phyloP scores from a whole-genome alignment of 352 stramenopile genomes.

The Globisporangium irregulare region DNA sequence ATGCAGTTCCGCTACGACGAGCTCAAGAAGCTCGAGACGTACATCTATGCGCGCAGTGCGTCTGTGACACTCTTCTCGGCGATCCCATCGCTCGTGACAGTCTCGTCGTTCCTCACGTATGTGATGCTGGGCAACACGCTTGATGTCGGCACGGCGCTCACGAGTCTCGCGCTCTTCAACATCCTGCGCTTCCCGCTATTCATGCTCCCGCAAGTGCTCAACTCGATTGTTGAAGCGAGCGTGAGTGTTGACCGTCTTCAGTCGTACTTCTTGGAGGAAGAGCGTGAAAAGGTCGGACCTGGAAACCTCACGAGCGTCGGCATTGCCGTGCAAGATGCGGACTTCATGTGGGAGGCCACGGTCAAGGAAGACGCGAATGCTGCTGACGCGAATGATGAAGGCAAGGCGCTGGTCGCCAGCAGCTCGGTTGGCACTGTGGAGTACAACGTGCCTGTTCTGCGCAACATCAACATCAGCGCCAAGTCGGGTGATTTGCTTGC shows the following conservation, averaged over 20 bases:
- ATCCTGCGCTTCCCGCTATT: constrained; percentile 97
- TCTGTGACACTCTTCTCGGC: constrained; percentile 57
- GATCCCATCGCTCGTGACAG: constrained; percentile 46
- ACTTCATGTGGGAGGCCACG: constrained; percentile 67
- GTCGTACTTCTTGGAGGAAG: constrained; percentile 54
- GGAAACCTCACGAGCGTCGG: constrained; percentile 68
- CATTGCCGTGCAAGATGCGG: constrained; percentile 36
- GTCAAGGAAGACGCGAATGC: constrained; percentile 8
- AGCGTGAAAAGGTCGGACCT: constrained; percentile 60
- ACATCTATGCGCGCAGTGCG: constrained; percentile 35
- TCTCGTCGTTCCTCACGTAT: constrained; percentile 51
- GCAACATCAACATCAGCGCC: constrained; percentile 67
- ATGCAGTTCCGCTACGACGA: constrained; percentile 69
- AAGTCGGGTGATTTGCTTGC: constrained; percentile 73
- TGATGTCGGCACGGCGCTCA: constrained; percentile 49
- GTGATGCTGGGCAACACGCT: constrained; percentile 55
- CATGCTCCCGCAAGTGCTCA: constrained; percentile 95
- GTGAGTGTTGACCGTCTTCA: constrained; percentile 62
- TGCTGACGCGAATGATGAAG: constrained; percentile 37
- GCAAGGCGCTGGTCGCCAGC: constrained; percentile 12
- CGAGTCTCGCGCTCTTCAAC: constrained; percentile 61
- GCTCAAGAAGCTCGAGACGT: constrained; percentile 69
- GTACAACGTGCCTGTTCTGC: constrained; percentile 36
- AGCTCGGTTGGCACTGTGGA: constrained; percentile 10
- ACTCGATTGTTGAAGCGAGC: constrained; percentile 90